These are phyloP conservation scores for Lactarius tabidus DNA, from an alignment of 768 basidiomycete genomes.

Conservation along the genomic window DNA sequence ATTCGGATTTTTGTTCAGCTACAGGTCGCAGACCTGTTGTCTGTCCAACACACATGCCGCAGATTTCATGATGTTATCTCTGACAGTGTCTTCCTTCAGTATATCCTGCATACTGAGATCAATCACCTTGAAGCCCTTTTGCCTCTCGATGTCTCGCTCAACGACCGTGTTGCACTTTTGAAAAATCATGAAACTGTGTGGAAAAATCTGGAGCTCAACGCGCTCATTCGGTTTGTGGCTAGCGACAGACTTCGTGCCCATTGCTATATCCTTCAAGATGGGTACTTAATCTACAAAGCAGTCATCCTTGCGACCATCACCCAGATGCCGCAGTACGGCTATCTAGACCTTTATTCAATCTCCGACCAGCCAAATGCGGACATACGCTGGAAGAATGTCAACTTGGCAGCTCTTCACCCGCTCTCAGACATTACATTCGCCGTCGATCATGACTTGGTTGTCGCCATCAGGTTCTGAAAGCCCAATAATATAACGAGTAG, in stretches of 20 bases:
- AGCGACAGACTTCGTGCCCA: neutral
- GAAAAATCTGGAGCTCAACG: neutral
- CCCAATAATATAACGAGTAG: neutral
- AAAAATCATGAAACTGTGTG: neutral
- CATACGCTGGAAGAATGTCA: constrained; percentile 4
- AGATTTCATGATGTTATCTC: neutral
- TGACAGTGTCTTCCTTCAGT: neutral
- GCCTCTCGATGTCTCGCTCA: neutral
- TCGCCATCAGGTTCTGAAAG: constrained; percentile 5
- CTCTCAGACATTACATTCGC: constrained; percentile 4
- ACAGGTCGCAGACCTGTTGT: neutral
- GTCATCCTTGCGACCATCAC: no score
- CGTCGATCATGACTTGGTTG: constrained; percentile 13
- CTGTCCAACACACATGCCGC: constrained; percentile 4
- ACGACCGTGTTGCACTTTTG: neutral
- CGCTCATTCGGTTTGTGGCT: no score
- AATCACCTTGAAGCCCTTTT: constrained; percentile 1
- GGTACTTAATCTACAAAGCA: constrained; percentile 4
- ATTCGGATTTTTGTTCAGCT: neutral
- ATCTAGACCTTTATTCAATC: constrained; percentile 7
- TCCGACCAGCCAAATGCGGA: neutral
- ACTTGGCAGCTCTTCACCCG: neutral
- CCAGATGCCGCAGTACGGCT: constrained; percentile 2
- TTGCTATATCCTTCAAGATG: neutral
- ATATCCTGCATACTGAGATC: neutral